A percentile compares a stretch with the other conserved stretches of the same genome.
Evolutionary conservation across 2,329 filamentous ascomycete species (phyloP).

Genomic region (Ophiocordyceps sinensis): DNA sequence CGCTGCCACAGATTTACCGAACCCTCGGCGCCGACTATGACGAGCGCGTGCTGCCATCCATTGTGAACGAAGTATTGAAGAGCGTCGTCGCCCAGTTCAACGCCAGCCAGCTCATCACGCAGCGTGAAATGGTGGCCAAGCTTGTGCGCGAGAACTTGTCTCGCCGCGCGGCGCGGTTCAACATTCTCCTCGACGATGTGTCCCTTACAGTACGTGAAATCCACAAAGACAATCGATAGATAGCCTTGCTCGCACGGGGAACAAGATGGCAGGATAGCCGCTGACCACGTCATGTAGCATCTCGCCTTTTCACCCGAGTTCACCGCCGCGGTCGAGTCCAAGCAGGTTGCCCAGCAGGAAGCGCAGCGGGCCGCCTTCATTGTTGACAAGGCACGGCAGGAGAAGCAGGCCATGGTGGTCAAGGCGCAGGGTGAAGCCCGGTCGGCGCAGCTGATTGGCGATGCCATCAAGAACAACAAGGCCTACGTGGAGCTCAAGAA

Average conservation of each 20-base stretch:
- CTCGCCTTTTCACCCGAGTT: slow-evolving; percentile 62
- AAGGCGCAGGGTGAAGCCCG: slow-evolving; percentile 97
- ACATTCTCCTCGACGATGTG: slow-evolving; percentile 94
- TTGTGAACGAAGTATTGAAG: slow-evolving; percentile 98
- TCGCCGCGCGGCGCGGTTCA: slow-evolving; percentile 83
- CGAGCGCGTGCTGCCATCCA: slow-evolving; percentile 89
- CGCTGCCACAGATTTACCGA: slow-evolving; percentile 91
- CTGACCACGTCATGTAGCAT: slow-evolving; percentile 30
- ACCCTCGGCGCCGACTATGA: slow-evolving; percentile 94
- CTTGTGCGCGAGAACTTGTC: slow-evolving; percentile 89
- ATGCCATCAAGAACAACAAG: slow-evolving; percentile 98
- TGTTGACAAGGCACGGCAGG: slow-evolving; percentile 96
- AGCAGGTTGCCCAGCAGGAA: slow-evolving; percentile 75
- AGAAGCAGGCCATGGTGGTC: slow-evolving; percentile 98
- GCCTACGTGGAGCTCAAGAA: slow-evolving; percentile 94
- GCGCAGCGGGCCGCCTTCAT: slow-evolving; percentile 94
- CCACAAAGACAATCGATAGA: no score
- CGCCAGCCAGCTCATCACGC: slow-evolving; percentile 92
- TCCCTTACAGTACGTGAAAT: slow-evolving; percentile 64
- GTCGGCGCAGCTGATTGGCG: slow-evolving; percentile 93
- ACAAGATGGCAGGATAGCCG: no score
- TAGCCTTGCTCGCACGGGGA: no score
- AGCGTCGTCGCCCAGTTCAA: slow-evolving; percentile 99
- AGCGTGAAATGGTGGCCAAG: slow-evolving; percentile 89
- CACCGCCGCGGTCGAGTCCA: slow-evolving; percentile 58